phyloP scores from a whole-genome alignment of 2,329 filamentous ascomycete genomes.

The Bipolaris cookei region DNA sequence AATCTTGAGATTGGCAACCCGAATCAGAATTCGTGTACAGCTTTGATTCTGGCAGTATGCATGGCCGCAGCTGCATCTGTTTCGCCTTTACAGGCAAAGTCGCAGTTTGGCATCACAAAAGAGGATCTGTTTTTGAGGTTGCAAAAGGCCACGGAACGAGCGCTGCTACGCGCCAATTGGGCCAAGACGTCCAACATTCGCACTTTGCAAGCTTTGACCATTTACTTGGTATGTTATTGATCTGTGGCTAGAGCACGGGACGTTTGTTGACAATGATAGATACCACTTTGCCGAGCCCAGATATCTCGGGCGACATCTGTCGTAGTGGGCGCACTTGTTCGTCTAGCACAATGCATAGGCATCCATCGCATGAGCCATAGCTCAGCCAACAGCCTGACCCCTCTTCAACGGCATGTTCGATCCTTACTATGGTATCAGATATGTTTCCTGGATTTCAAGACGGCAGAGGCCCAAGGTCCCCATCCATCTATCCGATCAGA shows the following conservation, averaged over 20 bases:
- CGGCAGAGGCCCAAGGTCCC: conserved; percentile 48
- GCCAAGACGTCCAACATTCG: conserved; percentile 49
- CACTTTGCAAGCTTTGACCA: conserved; percentile 47
- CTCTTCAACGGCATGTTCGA: conserved; percentile 45
- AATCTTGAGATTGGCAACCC: conserved; percentile 45
- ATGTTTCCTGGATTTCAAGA: conserved; percentile 49
- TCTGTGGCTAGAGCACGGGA: neutral
- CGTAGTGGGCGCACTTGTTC: conserved; percentile 47
- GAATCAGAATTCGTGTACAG: conserved; percentile 48
- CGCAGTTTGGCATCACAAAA: conserved; percentile 48
- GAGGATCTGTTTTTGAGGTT: conserved; percentile 46
- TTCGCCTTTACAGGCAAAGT: conserved; percentile 48
- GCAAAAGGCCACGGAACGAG: conserved; percentile 47
- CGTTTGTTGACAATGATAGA: conserved; percentile 30
- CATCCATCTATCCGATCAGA: conserved; percentile 47
- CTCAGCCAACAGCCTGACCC: conserved; percentile 44
- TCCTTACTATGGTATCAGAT: conserved; percentile 50
- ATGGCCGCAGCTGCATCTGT: conserved; percentile 48
- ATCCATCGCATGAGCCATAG: conserved; percentile 47
- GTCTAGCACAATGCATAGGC: conserved; percentile 48
- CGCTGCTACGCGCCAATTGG: conserved; percentile 47
- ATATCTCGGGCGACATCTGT: conserved; percentile 49
- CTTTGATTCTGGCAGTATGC: conserved; percentile 46
- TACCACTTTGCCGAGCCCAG: conserved; percentile 47
- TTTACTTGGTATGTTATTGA: conserved; percentile 40